Evolutionary conservation across 306 rosid species (phyloP).

Genomic region (Quercus robur): DNA sequence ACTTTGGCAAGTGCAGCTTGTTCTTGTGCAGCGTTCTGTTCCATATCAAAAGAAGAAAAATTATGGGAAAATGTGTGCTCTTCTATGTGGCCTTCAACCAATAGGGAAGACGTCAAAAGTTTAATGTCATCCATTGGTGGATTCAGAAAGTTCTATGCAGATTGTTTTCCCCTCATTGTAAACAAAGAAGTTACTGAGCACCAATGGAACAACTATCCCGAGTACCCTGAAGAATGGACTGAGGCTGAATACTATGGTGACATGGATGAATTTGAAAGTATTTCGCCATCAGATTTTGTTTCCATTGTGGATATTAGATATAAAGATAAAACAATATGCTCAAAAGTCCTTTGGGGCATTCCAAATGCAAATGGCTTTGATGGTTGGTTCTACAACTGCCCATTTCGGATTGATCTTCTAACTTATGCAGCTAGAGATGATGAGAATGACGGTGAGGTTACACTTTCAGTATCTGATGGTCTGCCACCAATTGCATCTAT

Average conservation of each 20-base stretch:
- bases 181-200: conserved; percentile 64
- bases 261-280: conserved; percentile 43
- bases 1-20: conserved; percentile 82
- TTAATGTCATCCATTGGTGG: conserved; percentile 75
- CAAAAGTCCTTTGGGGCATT: conserved; percentile 85
- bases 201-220: conserved; percentile 44
- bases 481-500: conserved; percentile 65
- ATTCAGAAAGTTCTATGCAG: conserved; percentile 82
- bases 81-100: conserved; percentile 86
- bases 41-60: conserved; percentile 83
- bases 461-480: conserved; percentile 74
- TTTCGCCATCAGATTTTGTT: conserved; percentile 76
- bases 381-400: conserved; percentile 87
- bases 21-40: conserved; percentile 67
- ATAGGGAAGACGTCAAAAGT: conserved; percentile 72
- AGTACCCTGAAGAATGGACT: conserved; percentile 83
- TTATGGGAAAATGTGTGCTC: conserved; percentile 88
- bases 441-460: conserved; percentile 50
- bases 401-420: conserved; percentile 80
- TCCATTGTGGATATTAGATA: conserved; percentile 76
- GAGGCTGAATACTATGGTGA: conserved; percentile 86
- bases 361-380: conserved; percentile 66
- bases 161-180: conserved; percentile 81
- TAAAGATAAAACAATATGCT: conserved; percentile 68
- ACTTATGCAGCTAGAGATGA: conserved; percentile 56